Evolutionary conservation across 768 basidiomycete species (phyloP), one percentile per base, ranked within the genome.

Genomic region (Mycena latifolia): DNA sequence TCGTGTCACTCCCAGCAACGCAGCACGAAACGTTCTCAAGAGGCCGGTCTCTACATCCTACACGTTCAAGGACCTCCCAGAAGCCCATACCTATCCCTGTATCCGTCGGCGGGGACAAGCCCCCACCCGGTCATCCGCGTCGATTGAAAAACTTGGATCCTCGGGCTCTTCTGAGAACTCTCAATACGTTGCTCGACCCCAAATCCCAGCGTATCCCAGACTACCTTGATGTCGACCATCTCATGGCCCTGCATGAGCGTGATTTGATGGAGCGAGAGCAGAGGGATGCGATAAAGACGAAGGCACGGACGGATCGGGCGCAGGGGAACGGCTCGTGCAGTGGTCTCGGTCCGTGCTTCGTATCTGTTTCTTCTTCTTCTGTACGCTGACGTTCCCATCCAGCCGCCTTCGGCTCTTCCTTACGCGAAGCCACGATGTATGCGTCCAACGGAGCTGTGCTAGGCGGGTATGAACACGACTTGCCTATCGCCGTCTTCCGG

Each of bases 401-500:
- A 80, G 78, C 71, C 24, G 79, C 81, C 15, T 79, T 82, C 35
- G 80, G 81, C 6, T 74, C 77, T 55, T 72, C 79, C 0, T 65
- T 83, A 7, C 76, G 79, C 2, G 72, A 79, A 51, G 76, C 78
- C 8, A 75, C 76, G 1, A 70, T 77, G 24, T 80, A 80, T 47
- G 78, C 81, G 0, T 79, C 80, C 2, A 76, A 71, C 2, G 71
- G 67, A 12, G 73, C 78, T 28, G 69, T 79, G 8, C 67, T 82
- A 17, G 80, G 76, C 25, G 79, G 79, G 15, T 70, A 74, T 37
- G 77, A 80, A 60, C 79, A 81, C 60, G 74, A 78, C 46, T 55
- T 84, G 4, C 83, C 83, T 0, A 78, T 80, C 29, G 71, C 83
- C 5, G 79, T 81, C 9, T 78, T 81, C 41, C 74, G 76, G 33